phyloP scores from a whole-genome alignment of 352 stramenopile genomes.

The Phytophthora palmivora region DNA sequence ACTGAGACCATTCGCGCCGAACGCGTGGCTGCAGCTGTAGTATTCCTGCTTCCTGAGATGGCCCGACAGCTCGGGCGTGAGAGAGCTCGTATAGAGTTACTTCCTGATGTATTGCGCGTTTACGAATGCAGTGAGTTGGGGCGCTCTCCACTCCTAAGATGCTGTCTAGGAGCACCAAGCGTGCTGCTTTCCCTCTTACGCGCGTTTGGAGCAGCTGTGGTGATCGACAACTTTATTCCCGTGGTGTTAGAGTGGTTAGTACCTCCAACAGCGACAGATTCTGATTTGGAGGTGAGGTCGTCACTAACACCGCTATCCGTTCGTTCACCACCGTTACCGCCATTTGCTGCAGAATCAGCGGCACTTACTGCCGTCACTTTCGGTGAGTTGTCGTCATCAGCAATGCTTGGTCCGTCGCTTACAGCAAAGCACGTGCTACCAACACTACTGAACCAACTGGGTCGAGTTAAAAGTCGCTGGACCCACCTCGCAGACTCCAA shows the following conservation, averaged over 20 bases:
- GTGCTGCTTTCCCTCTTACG: slow-evolving; percentile 54
- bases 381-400: slow-evolving; percentile 57
- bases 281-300: slow-evolving; percentile 17
- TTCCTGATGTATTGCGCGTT: slow-evolving; percentile 55
- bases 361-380: slow-evolving; percentile 51
- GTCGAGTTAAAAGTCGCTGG: slow-evolving; percentile 65
- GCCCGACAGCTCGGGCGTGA: slow-evolving; percentile 47
- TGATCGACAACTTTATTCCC: slow-evolving; percentile 67
- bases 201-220: slow-evolving; percentile 51
- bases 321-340: slow-evolving; percentile 11
- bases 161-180: slow-evolving; percentile 55
- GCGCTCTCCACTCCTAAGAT: slow-evolving; percentile 29
- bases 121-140: slow-evolving; percentile 67
- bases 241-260: slow-evolving; percentile 76
- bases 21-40: slow-evolving; percentile 56
- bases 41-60: slow-evolving; percentile 66
- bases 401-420: slow-evolving; percentile 63
- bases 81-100: slow-evolving; percentile 39
- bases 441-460: slow-evolving; percentile 57
- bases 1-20: slow-evolving; percentile 49
- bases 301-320: slow-evolving; percentile 25
- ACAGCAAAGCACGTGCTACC: slow-evolving; percentile 71
- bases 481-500: slow-evolving; percentile 54
- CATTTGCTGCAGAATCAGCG: slow-evolving; percentile 58
- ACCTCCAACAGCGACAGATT: slow-evolving; percentile 22